Percentiles rank a stretch among this genome's conserved stretches.
Conservation (phyloP, 257 asterid genomes). For the Solanum commersonii region DNA sequence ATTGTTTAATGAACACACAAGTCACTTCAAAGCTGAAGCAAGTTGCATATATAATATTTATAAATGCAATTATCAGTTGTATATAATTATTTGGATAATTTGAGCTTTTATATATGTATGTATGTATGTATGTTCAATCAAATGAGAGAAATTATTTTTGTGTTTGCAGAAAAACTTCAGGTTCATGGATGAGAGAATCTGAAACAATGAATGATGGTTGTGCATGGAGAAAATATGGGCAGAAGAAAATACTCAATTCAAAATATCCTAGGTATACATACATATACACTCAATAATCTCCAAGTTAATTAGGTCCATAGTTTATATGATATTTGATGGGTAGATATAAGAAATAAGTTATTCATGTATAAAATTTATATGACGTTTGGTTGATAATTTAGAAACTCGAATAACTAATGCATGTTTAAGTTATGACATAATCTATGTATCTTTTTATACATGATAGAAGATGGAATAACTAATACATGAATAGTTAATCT, state of each 20-base stretch:
- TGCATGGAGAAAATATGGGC: conserved; percentile 91
- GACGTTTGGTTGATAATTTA: too few species aligned
- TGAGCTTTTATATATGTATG: not conserved
- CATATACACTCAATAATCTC: not conserved
- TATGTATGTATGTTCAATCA: not conserved
- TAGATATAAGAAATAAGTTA: not conserved
- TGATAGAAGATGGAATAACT: not conserved
- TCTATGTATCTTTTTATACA: not conserved
- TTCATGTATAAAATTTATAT: too few species aligned
- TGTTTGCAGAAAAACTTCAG: conserved; percentile 28
- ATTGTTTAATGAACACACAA: not conserved
- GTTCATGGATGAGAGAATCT: conserved; percentile 19
- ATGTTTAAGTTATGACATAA: too few species aligned
- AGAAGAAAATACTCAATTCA: conserved; percentile 44
- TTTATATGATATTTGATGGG: not conserved
- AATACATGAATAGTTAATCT: not conserved
- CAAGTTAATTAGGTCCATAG: not conserved
- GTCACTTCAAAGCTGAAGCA: not conserved
- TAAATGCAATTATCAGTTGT: not conserved
- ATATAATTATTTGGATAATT: not conserved
- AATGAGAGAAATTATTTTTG: not conserved
- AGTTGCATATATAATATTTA: not conserved
- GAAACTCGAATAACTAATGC: not conserved
- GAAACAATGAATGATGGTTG: conserved; percentile 38
- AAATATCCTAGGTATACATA: conserved; percentile 46